Evolutionary conservation across 495 filamentous ascomycete species (phyloP), one percentile per base, ranked within the genome.

Genomic region (Bombardia bombarda): DNA sequence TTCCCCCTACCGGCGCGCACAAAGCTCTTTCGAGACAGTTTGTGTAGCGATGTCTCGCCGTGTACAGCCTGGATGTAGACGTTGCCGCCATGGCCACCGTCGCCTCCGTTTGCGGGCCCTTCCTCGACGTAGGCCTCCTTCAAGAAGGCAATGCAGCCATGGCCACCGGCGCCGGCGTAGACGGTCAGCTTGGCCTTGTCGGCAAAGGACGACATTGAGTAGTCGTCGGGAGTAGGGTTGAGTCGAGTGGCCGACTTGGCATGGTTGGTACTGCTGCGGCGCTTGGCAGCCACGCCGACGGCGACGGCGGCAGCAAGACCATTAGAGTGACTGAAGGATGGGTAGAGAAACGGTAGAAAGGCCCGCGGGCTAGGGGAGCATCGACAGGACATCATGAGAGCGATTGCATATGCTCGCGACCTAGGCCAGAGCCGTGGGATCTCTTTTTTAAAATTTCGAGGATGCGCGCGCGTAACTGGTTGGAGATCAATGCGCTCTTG

Each of bases 101-200:
- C 87, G 37, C 92, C 92, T 36, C 92, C 93, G 62, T 97, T 96
- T n/a, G 92, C 72, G n/a, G 90, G 90, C 0, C 92, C 92, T 41
- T 87, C 75, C 35, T 79, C 74, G 18, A 95, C 70, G 60, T 79
- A 97, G 45, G 89, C 89, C 52, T 98, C 92, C 2, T 89, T 80
- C 28, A 93, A 68, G 60, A 93, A 98, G 0, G 92, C 90, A 38
- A 95, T 83, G 57, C 92, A 98, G 38, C 92, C 92, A 51, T 95
- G 75, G 0, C 92, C 92, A 13, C 92, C 92, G 19, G 71, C 51
- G 4, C 92, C 92, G 7, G 90, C 80, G 44, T 83, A 69, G 19
- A 95, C 55, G 5, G 74, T 83, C 7, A 96, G 58, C 25, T 77
- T 74, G 42, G 89, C 89, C 56, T 86, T 83, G 62, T 98, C 92